Conservation (phyloP, 345 rosid species). For the Kernera saxatilis region DNA sequence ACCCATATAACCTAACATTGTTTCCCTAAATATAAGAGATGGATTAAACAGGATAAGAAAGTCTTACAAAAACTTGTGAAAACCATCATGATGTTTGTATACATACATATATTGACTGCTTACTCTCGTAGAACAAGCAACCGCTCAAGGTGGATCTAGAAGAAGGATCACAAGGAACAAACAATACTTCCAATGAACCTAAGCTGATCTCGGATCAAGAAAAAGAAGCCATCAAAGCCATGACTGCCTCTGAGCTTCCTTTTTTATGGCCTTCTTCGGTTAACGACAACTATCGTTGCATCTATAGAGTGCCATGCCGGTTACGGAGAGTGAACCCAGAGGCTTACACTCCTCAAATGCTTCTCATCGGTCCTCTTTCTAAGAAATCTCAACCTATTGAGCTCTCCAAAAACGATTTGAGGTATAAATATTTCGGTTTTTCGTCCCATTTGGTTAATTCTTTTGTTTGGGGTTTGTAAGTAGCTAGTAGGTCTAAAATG, state of each 20-base stretch:
- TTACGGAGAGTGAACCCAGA: neutral
- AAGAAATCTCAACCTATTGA: neutral
- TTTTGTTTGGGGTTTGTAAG: too few relatives aligned
- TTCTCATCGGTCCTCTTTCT: neutral
- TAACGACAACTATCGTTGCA: neutral
- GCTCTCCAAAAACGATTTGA: neutral
- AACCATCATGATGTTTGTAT: too few relatives aligned
- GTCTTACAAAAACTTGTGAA: too few relatives aligned
- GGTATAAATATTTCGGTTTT: too few relatives aligned
- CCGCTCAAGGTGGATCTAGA: neutral
- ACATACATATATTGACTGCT: neutral
- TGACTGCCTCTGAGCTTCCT: neutral
- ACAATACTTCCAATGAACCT: neutral
- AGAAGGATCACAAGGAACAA: neutral
- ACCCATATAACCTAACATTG: too few relatives aligned
- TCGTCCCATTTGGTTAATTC: too few relatives aligned
- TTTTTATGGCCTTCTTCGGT: neutral
- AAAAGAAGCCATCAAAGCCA: neutral
- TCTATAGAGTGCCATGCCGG: neutral
- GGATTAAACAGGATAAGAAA: too few relatives aligned
- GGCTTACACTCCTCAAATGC: conserved; percentile 1
- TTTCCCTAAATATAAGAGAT: too few relatives aligned
- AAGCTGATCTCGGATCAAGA: neutral
- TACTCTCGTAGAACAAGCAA: too few relatives aligned
- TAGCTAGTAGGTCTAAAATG: too few relatives aligned